Base-by-base conservation (phyloP, 495 filamentous ascomycete genomes). In the Lepraria neglecta region DNA sequence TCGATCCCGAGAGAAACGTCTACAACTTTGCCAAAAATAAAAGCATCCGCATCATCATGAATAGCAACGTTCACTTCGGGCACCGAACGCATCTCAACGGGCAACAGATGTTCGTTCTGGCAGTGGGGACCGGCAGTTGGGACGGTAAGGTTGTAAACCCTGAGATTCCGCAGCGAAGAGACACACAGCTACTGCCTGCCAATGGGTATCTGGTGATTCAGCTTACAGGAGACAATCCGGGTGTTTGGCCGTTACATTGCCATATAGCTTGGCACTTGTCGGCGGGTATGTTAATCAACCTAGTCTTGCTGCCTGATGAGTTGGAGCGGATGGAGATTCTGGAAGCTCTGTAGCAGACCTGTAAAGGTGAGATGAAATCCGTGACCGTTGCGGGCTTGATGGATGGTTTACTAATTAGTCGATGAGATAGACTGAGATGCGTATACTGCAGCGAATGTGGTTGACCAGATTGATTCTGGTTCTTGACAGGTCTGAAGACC, bases 211-310 rank as follows among this genome's bases (percentile, higher is more conserved):
- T 83, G 12, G 76, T 77, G 6, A 69, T 84, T 3, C 79, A 71
- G n/a, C 82, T 80, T 63, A 66, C 75, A 68, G 75, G 76, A 15
- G 80, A 84, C 59, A 84, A 84, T 64, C 80, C 79, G 4, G 80
- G 80, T 4, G 68, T 75, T 3, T 84, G 82, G 82, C 69, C 77
- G 24, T 69, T 82, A 54, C 80, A 84, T 63, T 83, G 81, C 68
- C 81, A 83, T 60, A 80, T 83, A 48, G 78, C 76, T 4, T 82
- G 76, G 77, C 81, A 82, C 59, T 68, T 77, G 14, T 73, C 71
- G 19, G 65, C 71, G n/a, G 81, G 81, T 0, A 65, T 83, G 50
- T 69, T 69, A 1, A 66, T 80, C 33, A 71, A 76, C 51, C 76
- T 80, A 33, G 66, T 83, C 1, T 80, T 80, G 66, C 64, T 72